Percentiles rank a stretch among this genome's conserved stretches.
These are phyloP conservation scores for Diospyros lotus DNA, from an alignment of 148 eudicot species.

Conservation along the genomic window DNA sequence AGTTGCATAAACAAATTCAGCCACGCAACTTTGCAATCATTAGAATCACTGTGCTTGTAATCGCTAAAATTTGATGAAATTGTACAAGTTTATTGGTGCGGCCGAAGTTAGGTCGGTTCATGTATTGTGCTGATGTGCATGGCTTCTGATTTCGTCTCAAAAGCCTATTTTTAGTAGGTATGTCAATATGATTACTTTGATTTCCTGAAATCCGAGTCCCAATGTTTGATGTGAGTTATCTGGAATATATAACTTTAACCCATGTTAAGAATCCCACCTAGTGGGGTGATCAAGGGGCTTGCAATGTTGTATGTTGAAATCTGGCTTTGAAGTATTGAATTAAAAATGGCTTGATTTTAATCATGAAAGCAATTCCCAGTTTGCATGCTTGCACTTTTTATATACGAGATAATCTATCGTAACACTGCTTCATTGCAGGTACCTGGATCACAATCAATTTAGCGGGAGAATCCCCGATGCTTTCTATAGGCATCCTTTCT, in stretches of 20 bases:
- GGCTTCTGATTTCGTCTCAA: neutral
- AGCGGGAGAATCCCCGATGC: conserved; percentile 88
- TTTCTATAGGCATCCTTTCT: conserved; percentile 86
- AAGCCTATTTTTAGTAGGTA: too few species aligned
- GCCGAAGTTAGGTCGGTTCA: neutral
- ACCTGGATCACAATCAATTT: conserved; percentile 96
- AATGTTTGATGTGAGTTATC: neutral
- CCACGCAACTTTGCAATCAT: neutral
- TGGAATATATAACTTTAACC: neutral
- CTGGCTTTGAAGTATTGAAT: neutral
- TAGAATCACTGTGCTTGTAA: too few species aligned
- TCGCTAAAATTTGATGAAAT: neutral
- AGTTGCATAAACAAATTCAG: neutral
- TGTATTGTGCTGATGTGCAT: neutral
- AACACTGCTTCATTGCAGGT: conserved; percentile 37
- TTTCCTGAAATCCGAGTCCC: neutral
- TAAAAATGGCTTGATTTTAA: neutral
- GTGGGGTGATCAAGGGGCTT: too few species aligned
- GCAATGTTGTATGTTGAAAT: neutral
- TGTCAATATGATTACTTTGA: neutral
- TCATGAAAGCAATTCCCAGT: neutral
- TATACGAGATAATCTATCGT: neutral
- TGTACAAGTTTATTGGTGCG: neutral
- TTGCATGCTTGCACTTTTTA: neutral
- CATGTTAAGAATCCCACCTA: neutral